Evolutionary conservation across 305 asterid genomes (phyloP).

Genomic region (Fraxinus sp.): DNA sequence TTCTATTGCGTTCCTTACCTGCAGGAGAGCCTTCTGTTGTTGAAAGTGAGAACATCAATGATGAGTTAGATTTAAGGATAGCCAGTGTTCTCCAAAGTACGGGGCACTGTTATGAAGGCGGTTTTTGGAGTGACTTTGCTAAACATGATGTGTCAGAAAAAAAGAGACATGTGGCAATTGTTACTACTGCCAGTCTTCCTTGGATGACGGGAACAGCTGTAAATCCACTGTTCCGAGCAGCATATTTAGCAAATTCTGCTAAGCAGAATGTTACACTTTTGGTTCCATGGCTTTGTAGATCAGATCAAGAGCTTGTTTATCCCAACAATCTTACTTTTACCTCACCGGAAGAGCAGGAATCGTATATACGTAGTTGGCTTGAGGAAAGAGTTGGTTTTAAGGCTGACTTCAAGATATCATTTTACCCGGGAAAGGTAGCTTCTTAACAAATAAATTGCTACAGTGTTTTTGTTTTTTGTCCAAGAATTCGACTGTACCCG

Average conservation of each 20-base stretch:
- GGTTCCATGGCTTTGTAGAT: constrained; percentile 96
- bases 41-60: constrained; percentile 64
- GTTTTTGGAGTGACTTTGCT: constrained; percentile 66
- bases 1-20: constrained; percentile 56
- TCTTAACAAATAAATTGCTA: constrained; percentile 10
- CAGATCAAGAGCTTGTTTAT: constrained; percentile 95
- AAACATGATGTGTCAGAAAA: constrained; percentile 48
- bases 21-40: constrained; percentile 64
- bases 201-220: constrained; percentile 99
- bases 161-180: constrained; percentile 93
- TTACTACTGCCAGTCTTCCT: constrained; percentile 99
- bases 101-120: constrained; percentile 90
- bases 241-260: constrained; percentile 79
- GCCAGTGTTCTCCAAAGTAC: constrained; percentile 95
- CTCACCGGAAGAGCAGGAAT: constrained; percentile 95
- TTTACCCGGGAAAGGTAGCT: constrained; percentile 96
- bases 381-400: constrained; percentile 95
- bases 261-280: constrained; percentile 85
- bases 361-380: constrained; percentile 86
- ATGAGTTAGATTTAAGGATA: constrained; percentile 82
- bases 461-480: background rate
- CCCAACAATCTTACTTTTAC: constrained; percentile 77
- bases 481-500: background rate
- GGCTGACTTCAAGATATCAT: constrained; percentile 85
- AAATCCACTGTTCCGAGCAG: constrained; percentile 96